Evolutionary conservation across 331 rosid genomes (phyloP).

Genomic region (Dryas integrifolia): DNA sequence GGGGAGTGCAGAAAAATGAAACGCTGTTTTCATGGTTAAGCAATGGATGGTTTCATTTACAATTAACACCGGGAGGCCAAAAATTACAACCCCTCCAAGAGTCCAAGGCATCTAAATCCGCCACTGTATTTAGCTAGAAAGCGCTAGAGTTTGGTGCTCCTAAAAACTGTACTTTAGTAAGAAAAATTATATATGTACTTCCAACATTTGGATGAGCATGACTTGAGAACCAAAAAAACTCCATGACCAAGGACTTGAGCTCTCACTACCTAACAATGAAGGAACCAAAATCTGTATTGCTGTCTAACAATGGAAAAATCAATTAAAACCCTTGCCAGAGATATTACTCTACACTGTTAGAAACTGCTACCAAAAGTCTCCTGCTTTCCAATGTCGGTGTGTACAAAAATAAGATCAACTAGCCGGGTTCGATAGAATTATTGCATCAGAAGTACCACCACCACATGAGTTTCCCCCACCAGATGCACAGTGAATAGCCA

Average conservation of each 20-base stretch:
- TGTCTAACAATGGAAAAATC: slow-evolving; percentile 16
- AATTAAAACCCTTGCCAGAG: slow-evolving; percentile 2
- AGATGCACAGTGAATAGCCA: slow-evolving; percentile 47
- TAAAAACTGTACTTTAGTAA: background rate
- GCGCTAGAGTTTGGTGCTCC: background rate
- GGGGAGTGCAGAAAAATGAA: background rate
- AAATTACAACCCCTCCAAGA: slow-evolving; percentile 29
- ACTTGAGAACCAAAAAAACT: background rate
- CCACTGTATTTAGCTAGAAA: slow-evolving; percentile 9
- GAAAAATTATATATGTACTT: background rate
- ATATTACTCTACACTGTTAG: slow-evolving; percentile 19
- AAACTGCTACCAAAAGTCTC: slow-evolving; percentile 20
- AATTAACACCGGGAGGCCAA: slow-evolving; percentile 27
- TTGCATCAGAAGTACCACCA: slow-evolving; percentile 41
- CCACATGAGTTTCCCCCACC: slow-evolving; percentile 40
- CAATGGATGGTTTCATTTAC: slow-evolving; percentile 31
- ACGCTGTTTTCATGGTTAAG: slow-evolving; percentile 16
- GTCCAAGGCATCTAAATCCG: slow-evolving; percentile 2
- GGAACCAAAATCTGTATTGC: slow-evolving; percentile 7
- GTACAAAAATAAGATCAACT: slow-evolving; percentile 35
- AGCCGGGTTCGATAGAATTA: slow-evolving; percentile 50
- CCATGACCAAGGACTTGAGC: background rate
- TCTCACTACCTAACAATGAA: background rate
- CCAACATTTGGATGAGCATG: slow-evolving; percentile 12
- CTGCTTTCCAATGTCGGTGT: slow-evolving; percentile 23